These are phyloP conservation scores for Boletales sp. DNA, from an alignment of 768 basidiomycete species.

Conservation along the genomic window DNA sequence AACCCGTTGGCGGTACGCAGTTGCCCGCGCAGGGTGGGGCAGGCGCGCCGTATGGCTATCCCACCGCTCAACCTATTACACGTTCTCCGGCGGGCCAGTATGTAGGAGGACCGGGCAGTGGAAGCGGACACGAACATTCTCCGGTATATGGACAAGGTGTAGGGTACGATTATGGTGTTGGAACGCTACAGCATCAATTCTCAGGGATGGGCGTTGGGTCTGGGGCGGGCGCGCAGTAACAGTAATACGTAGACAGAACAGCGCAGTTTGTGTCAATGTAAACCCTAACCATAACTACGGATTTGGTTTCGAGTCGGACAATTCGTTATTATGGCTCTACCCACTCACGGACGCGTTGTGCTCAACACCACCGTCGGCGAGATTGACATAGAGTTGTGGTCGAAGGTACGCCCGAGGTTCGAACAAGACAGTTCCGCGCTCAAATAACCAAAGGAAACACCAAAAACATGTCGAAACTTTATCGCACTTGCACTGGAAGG, in stretches of 20 bases:
- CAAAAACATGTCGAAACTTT: constrained; percentile 91
- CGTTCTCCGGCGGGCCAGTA: constrained; percentile 19
- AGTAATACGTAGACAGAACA: constrained; percentile 11
- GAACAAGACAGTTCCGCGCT: neutral
- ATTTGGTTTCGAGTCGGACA: neutral
- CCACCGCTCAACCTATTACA: constrained; percentile 7
- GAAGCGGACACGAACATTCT: constrained; percentile 18
- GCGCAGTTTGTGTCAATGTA: neutral
- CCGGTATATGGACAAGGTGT: constrained; percentile 14
- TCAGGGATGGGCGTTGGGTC: constrained; percentile 28
- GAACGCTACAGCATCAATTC: constrained; percentile 27
- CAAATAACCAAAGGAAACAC: constrained; percentile 66
- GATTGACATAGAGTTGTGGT: constrained; percentile 88
- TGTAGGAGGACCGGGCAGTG: constrained; percentile 21
- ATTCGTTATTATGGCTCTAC: constrained; percentile 60
- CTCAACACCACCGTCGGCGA: constrained; percentile 87
- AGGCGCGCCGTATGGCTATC: constrained; percentile 17
- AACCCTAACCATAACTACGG: constrained; percentile 21
- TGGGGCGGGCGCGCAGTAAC: constrained; percentile 20
- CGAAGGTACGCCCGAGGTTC: constrained; percentile 56
- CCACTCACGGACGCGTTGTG: constrained; percentile 82
- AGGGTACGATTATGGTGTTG: constrained; percentile 24
- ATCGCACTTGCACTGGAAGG: constrained; percentile 87
- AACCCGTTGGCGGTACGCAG: constrained; percentile 6
- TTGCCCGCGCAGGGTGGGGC: constrained; percentile 2